Evolutionary conservation across 2,329 filamentous ascomycete genomes (phyloP), one percentile per base, ranked within the genome.

Genomic region (Acarospora socialis): DNA sequence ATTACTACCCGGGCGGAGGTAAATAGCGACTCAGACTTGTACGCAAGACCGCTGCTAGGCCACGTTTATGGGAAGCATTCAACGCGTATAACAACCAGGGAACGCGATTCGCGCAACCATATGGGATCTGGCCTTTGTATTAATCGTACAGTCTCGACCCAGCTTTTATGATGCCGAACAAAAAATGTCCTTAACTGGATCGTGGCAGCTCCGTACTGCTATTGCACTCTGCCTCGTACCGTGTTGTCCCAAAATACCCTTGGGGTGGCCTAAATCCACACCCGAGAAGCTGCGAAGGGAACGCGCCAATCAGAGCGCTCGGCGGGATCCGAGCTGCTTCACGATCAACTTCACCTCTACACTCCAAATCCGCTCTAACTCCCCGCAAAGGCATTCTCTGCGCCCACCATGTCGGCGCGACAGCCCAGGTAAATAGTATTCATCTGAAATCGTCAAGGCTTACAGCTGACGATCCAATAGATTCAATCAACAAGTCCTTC

Each of bases 401-500:
- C 33, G 15, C n/a, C 21, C 21, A 16, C 32, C 28, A 52, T 52
- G 50, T 34, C 50, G 12, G 44, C 35, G 35, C 45, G 50, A 41
- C 34, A 40, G 29, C 31, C 50, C 19, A 45, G 41, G 50, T 51
- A 36, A 30, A 24, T 25, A 19, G 25, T 10, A 12, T 6, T 18
- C 22, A 32, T 21, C 6, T 3, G 12, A 30, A 7, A 3, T n/a
- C n/a, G n/a, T n/a, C n/a, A n/a, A n/a, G n/a, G n/a, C n/a, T n/a
- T n/a, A n/a, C 10, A 16, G 10, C 13, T 12, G n/a, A 22, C 19
- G 24, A n/a, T 43, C 45, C 55, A 44, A 33, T 60, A 95, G 90
- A 59, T 95, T 95, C 77, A 84, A 83, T 65, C 82, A 93, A 66
- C 68, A 84, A 56, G 70, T 81, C 65, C 81, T 95, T 62, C 73